phyloP scores from a whole-genome alignment of 345 rosid genomes.

The Pistacia integerrima region DNA sequence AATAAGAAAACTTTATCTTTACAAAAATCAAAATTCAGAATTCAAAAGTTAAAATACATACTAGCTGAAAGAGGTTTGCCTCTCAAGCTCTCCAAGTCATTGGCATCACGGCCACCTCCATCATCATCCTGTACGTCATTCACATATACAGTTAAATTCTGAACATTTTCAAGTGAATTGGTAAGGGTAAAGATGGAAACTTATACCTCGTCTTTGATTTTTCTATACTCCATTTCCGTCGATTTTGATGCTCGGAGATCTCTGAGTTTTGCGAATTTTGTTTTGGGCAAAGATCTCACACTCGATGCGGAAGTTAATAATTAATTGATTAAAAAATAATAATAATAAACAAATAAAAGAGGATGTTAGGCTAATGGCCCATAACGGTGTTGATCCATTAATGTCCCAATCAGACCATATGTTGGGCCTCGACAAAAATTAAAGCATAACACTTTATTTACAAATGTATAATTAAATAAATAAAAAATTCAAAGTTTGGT shows the following conservation, averaged over 20 bases:
- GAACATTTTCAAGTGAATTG: neutral
- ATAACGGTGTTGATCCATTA: neutral
- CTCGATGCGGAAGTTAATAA: no score
- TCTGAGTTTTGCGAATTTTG: constrained; percentile 7
- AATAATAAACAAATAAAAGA: no score
- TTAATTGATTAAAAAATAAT: neutral
- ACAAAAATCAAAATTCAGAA: neutral
- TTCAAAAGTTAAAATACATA: constrained; percentile 10
- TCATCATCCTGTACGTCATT: constrained; percentile 41
- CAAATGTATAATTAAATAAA: no score
- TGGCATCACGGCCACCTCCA: constrained; percentile 24
- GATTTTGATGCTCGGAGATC: constrained; percentile 34
- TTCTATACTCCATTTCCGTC: constrained; percentile 67
- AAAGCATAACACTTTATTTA: no score
- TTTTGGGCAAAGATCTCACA: neutral
- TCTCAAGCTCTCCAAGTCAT: constrained; percentile 46
- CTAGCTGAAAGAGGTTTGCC: constrained; percentile 34
- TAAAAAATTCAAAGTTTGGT: no score
- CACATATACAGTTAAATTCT: neutral
- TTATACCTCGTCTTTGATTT: constrained; percentile 75
- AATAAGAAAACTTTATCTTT: constrained; percentile 9
- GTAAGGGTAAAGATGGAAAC: neutral
- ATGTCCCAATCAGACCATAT: neutral
- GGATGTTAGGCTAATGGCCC: neutral
- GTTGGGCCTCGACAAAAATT: no score